Conservation (phyloP, 108 stramenopile species). For the Stephanodiscus minutulus region DNA sequence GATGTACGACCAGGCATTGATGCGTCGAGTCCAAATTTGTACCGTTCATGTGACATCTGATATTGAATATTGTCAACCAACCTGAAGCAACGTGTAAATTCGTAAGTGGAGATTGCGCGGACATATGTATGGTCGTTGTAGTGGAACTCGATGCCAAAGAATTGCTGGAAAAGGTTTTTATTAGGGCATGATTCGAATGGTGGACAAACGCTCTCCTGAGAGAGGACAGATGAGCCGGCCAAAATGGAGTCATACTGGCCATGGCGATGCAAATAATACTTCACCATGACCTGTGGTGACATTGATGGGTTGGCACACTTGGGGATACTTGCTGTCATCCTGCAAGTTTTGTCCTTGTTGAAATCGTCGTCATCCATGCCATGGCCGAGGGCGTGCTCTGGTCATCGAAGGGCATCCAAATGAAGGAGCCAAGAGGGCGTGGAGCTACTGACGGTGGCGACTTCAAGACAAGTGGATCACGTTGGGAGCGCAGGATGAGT, state of each 20-base stretch:
- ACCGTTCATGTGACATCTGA: too few species aligned
- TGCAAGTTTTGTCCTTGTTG: too few species aligned
- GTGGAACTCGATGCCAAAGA: not conserved
- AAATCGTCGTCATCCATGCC: not conserved
- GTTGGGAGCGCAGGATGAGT: too few species aligned
- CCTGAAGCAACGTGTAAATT: too few species aligned
- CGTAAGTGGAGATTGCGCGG: not conserved
- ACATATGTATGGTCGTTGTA: not conserved
- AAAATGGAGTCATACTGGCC: not conserved
- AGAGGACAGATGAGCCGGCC: not conserved
- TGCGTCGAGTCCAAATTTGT: too few species aligned
- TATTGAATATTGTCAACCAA: too few species aligned
- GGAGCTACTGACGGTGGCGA: too few species aligned
- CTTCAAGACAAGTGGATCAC: too few species aligned
- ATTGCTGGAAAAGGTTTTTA: not conserved
- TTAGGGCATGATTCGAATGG: not conserved
- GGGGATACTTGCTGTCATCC: too few species aligned
- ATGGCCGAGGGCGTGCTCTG: not conserved
- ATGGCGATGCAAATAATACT: not conserved
- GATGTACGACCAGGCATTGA: too few species aligned
- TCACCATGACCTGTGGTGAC: not conserved
- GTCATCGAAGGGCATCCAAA: too few species aligned
- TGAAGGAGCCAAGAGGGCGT: too few species aligned
- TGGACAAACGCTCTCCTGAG: not conserved
- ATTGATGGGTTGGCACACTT: not conserved